phyloP scores from a whole-genome alignment of 371 early-diverging fungal species.

The Apophysomyces ossiformis region DNA sequence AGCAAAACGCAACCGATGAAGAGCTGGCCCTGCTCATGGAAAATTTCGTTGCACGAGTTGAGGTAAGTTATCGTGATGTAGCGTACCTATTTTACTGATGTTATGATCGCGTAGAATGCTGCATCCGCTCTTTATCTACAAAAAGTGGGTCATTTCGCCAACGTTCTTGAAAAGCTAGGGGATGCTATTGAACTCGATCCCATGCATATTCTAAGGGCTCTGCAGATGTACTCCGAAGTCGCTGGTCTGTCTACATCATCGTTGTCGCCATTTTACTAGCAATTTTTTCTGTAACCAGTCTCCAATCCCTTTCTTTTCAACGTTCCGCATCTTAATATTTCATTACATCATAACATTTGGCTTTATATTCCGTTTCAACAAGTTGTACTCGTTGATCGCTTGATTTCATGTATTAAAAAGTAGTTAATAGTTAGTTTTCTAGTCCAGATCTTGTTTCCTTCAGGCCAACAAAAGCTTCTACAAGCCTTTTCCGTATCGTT shows the following conservation, averaged over 20 bases:
- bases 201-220: slow-evolving; percentile 59
- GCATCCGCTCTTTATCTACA: slow-evolving; percentile 62
- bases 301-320: neutral
- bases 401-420: neutral
- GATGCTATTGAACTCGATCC: slow-evolving; percentile 62
- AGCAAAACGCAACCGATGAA: slow-evolving; percentile 47
- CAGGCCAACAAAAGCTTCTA: no score
- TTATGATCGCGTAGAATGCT: slow-evolving; percentile 47
- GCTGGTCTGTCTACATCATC: slow-evolving; percentile 21
- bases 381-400: neutral
- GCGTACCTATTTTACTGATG: neutral
- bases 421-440: neutral
- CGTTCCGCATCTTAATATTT: no score
- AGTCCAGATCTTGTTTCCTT: no score
- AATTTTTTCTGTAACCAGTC: neutral
- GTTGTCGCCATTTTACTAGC: neutral
- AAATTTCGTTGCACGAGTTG: slow-evolving; percentile 55
- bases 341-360: slow-evolving; percentile 4
- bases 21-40: slow-evolving; percentile 54
- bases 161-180: slow-evolving; percentile 62
- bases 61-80: slow-evolving; percentile 26
- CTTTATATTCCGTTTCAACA: neutral
- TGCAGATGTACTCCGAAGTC: slow-evolving; percentile 66
- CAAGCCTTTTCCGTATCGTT: no score
- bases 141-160: slow-evolving; percentile 59